A percentile compares a stretch with the other conserved stretches of the same genome.
These are phyloP conservation scores for Lentithecium fluviatile DNA, from an alignment of 495 filamentous ascomycete genomes.

Conservation along the genomic window DNA sequence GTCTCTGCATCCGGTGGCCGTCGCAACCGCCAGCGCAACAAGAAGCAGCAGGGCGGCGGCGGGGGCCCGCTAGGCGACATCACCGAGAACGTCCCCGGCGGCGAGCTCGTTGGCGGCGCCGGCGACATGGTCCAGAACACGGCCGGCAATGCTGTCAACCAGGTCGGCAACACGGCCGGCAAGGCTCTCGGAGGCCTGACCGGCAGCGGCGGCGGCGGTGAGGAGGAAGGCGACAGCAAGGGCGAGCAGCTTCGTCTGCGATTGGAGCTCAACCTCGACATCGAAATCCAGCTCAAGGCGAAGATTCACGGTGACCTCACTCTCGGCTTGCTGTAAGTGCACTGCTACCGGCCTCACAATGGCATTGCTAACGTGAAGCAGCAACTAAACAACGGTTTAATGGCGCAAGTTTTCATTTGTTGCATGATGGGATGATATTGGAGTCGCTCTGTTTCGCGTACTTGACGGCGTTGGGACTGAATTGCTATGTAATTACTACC, in stretches of 20 bases:
- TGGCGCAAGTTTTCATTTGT: neutral
- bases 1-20: slow-evolving; percentile 42
- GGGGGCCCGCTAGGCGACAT: slow-evolving; percentile 43
- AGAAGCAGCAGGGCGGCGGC: slow-evolving; percentile 37
- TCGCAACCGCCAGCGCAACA: slow-evolving; percentile 42
- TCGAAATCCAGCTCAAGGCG: slow-evolving; percentile 87
- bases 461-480: slow-evolving; percentile 1
- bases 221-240: slow-evolving; percentile 39
- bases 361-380: neutral
- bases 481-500: slow-evolving; percentile 19
- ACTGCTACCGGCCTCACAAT: neutral
- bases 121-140: slow-evolving; percentile 46
- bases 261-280: slow-evolving; percentile 82
- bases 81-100: slow-evolving; percentile 43
- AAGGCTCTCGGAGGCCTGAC: slow-evolving; percentile 43
- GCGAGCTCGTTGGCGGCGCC: slow-evolving; percentile 43
- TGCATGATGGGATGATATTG: neutral
- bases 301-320: slow-evolving; percentile 91
- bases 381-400: slow-evolving; percentile 18
- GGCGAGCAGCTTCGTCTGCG: slow-evolving; percentile 71
- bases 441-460: neutral
- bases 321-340: slow-evolving; percentile 75
- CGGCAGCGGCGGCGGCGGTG: slow-evolving; percentile 33
- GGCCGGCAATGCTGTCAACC: slow-evolving; percentile 43
- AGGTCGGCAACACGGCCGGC: slow-evolving; percentile 43